Base-by-base conservation (phyloP, 2,329 filamentous ascomycete species). In the Pseudogymnoascus sp. region DNA sequence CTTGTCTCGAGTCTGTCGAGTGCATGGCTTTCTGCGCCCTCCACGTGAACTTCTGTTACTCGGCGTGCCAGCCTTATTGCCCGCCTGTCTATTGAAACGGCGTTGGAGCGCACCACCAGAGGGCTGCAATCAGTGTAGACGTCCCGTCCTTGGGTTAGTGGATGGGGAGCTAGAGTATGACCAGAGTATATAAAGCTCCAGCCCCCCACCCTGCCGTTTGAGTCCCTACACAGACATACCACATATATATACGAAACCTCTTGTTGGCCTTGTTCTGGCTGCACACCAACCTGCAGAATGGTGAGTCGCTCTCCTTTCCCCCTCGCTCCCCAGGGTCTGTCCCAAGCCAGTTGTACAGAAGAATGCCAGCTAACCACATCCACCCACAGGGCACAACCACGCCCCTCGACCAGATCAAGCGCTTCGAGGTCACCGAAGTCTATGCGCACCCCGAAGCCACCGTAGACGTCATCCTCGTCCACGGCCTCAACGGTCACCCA, bases 391-490 rank as follows among this genome's bases (percentile, higher is more conserved):
- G 72, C 65, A 75, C 76, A 61, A 74, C 77, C 64, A 79, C 78
- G 67, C 75, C 73, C 63, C 73, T 62, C 59, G 61, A 67, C 61
- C 65, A 77, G 60, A 77, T 80, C 61, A 74, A 73, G 59, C 80
- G 82, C 18, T 83, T 79, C 71, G 82, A 84, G 69, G 74, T 80
- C 58, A 84, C 81, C 1, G 76, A 79, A 55, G 80, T 85, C 56
- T 84, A 82, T 68, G 77, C 75, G 0, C 81, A 84, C 60, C 81
- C 82, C 6, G 74, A 82, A 60, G 82, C 82, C 58, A 77, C 77
- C 61, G 82, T 80, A 66, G 82, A 85, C 66, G 82, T 90, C 39
- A 80, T 90, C 23, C 81, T 90, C 62, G 83, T 90, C 28, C 86
- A 90, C 67, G 86, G 86, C 34, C 78, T 81, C 39, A 88, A 88